Percentiles rank a stretch among this genome's conserved stretches.
Evolutionary conservation across 768 basidiomycete genomes (phyloP).

Genomic region (Pulveroboletus sp.): DNA sequence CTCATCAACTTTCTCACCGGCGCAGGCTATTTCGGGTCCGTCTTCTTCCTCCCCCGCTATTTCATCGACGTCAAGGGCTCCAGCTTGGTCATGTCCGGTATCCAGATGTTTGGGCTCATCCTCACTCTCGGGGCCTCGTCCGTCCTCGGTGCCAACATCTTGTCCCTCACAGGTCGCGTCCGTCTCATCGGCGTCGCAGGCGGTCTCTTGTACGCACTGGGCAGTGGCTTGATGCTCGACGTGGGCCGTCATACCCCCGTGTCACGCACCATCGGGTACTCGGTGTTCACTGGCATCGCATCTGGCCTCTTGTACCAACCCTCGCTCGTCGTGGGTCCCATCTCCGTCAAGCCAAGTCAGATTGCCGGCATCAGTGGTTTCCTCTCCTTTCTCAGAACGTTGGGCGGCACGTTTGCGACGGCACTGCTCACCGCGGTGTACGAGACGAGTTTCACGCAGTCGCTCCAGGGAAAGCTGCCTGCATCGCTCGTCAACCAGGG

Average conservation of each 20-base stretch:
- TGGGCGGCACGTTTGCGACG: constrained; percentile 35
- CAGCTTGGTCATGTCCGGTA: constrained; percentile 29
- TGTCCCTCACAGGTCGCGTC: constrained; percentile 31
- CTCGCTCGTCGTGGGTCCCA: constrained; percentile 34
- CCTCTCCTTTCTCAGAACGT: constrained; percentile 33
- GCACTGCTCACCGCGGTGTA: constrained; percentile 34
- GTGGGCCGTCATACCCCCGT: constrained; percentile 31
- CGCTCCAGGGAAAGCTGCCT: constrained; percentile 27
- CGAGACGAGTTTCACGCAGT: constrained; percentile 31
- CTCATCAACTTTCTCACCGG: constrained; percentile 38
- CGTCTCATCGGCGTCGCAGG: constrained; percentile 31
- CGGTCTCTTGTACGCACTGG: constrained; percentile 32
- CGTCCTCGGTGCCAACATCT: constrained; percentile 33
- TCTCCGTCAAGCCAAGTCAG: constrained; percentile 34
- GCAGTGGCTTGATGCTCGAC: constrained; percentile 32
- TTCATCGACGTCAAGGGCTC: constrained; percentile 37
- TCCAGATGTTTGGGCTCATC: constrained; percentile 36
- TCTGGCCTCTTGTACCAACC: constrained; percentile 35
- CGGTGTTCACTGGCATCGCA: constrained; percentile 29
- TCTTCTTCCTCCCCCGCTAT: constrained; percentile 39
- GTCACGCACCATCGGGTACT: constrained; percentile 28
- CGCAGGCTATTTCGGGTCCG: constrained; percentile 36
- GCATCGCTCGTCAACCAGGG: constrained; percentile 30
- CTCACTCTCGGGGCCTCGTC: constrained; percentile 33
- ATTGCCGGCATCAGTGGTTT: constrained; percentile 36